Evolutionary conservation across 2,329 filamentous ascomycete genomes (phyloP).

Genomic region (Acarospora socialis): DNA sequence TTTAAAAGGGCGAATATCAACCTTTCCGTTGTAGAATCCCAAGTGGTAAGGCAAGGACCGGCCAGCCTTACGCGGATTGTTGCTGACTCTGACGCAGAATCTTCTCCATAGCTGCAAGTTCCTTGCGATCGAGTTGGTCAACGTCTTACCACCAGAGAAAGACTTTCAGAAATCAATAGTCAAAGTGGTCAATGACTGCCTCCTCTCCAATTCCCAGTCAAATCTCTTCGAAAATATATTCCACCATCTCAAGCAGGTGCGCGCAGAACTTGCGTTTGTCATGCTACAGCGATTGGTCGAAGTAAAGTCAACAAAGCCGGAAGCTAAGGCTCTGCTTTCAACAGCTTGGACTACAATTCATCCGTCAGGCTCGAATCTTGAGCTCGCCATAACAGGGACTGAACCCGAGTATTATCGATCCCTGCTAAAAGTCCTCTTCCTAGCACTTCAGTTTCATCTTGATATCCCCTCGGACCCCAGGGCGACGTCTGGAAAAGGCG

Average conservation of each 20-base stretch:
- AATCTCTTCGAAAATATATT: conserved; percentile 72
- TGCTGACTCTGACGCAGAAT: too few species aligned
- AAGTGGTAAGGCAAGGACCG: too few species aligned
- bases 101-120: conserved; percentile 85
- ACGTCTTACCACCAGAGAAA: conserved; percentile 38
- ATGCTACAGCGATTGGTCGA: conserved; percentile 66
- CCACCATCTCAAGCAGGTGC: conserved; percentile 56
- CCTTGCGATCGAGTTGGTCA: conserved; percentile 69
- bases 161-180: conserved; percentile 56
- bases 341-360: conserved; percentile 48
- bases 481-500: conserved; percentile 20
- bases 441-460: conserved; percentile 49
- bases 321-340: conserved; percentile 40
- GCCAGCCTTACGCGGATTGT: too few species aligned
- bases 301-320: conserved; percentile 33
- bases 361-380: conserved; percentile 41
- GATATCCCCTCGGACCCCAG: conserved; percentile 19
- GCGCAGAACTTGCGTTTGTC: conserved; percentile 69
- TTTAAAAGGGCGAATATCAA: conserved; percentile 81
- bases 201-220: conserved; percentile 59
- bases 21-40: conserved; percentile 79
- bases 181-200: conserved; percentile 60
- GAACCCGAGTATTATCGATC: conserved; percentile 64
- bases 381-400: conserved; percentile 40
- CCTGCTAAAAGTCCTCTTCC: conserved; percentile 70